phyloP scores from a whole-genome alignment of 148 eudicot species.

The Nepenthes gracilis region DNA sequence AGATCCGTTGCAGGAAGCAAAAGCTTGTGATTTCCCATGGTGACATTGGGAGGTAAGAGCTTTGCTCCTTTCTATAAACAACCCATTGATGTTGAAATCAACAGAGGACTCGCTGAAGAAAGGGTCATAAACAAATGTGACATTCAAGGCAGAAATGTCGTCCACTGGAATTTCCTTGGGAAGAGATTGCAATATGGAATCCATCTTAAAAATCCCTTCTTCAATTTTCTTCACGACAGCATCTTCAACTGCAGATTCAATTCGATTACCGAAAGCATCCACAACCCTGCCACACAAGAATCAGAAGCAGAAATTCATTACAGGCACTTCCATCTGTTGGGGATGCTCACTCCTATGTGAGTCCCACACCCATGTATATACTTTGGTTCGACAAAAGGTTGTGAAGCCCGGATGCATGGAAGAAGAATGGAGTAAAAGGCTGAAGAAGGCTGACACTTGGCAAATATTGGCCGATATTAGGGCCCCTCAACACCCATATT shows the following conservation, averaged over 20 bases:
- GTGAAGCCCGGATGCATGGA: too few relatives aligned
- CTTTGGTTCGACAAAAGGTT: too few relatives aligned
- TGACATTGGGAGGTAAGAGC: conserved; percentile 12
- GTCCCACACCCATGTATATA: too few relatives aligned
- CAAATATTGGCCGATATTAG: too few relatives aligned
- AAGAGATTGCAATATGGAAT: conserved; percentile 46
- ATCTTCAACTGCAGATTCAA: conserved; percentile 60
- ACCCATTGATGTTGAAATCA: conserved; percentile 48
- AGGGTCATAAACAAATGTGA: conserved; percentile 56
- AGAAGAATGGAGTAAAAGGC: too few relatives aligned
- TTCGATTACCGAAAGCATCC: conserved; percentile 58
- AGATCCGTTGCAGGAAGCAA: conserved; percentile 20
- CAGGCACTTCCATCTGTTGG: too few relatives aligned
- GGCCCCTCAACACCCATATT: too few relatives aligned
- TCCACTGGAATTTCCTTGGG: conserved; percentile 52
- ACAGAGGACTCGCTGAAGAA: conserved; percentile 35
- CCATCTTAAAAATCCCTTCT: conserved; percentile 40
- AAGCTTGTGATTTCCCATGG: conserved; percentile 16
- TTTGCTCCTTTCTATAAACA: conserved; percentile 32
- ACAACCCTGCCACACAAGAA: conserved; percentile 40
- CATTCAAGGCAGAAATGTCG: conserved; percentile 51
- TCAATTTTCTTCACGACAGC: conserved; percentile 52
- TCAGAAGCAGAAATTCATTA: conserved; percentile 7
- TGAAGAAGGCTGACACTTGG: too few relatives aligned
- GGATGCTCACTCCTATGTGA: too few relatives aligned